Evolutionary conservation across 2,329 filamentous ascomycete genomes (phyloP).

Genomic region (Daldinia sp.): DNA sequence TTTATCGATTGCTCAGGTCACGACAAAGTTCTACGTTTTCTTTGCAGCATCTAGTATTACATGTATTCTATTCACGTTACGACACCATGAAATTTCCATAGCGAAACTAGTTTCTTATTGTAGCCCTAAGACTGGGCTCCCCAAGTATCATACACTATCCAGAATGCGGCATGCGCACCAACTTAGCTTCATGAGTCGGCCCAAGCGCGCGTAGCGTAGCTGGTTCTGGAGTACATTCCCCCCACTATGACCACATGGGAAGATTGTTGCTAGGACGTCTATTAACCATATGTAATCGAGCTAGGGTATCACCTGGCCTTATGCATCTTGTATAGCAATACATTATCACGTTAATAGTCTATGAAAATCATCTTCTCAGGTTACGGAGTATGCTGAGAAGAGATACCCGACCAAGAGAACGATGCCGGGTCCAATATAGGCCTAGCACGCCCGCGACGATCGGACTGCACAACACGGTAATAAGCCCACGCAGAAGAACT

Average conservation of each 20-base stretch:
- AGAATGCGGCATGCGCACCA: background rate
- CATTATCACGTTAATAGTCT: constrained; percentile 1
- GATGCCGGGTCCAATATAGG: constrained; percentile 36
- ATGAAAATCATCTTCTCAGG: constrained; percentile 26
- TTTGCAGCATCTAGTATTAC: background rate
- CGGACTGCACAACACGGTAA: constrained; percentile 51
- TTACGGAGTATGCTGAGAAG: constrained; percentile 27
- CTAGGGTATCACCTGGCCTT: background rate
- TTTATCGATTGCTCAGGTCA: background rate
- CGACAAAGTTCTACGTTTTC: background rate
- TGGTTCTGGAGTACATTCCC: background rate
- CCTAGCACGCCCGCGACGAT: constrained; percentile 42
- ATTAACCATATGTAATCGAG: background rate
- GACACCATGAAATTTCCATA: too few species aligned
- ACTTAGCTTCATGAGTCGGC: background rate
- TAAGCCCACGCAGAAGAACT: constrained; percentile 64
- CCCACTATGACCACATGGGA: background rate
- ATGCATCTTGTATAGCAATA: too few species aligned
- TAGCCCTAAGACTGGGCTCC: too few species aligned
- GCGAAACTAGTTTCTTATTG: too few species aligned
- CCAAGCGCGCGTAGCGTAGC: background rate
- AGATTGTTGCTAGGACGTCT: background rate
- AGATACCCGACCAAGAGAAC: constrained; percentile 15
- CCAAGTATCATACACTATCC: background rate
- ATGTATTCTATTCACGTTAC: too few species aligned